Evolutionary conservation across 371 early-diverging fungal genomes (phyloP), one percentile per base, ranked within the genome.

Genomic region (Mortierella sp.): DNA sequence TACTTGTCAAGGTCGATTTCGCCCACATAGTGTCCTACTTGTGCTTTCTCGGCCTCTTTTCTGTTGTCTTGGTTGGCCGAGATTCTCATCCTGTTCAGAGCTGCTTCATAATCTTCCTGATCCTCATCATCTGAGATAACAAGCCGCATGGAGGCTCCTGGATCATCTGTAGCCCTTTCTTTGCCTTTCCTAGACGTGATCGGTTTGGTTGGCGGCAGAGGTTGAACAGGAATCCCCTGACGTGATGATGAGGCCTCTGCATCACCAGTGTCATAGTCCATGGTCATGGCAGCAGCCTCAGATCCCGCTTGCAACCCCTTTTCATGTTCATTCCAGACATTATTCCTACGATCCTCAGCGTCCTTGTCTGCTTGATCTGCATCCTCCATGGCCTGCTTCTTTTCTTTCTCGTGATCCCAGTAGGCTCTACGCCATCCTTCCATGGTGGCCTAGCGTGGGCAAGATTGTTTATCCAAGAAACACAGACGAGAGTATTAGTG

Each of bases 361-460:
- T 58, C 54, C 25, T 57, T 31, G 10, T 66, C 61, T 13, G 57
- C 58, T 1, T 39, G 51, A 12, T 44, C 58, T 10, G 49, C 45
- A 6, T 54, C 54, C 3, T 72, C 58, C 12, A 43, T 46, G 9
- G 54, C 54, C 1, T 29, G 6, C 25, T 41, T 53, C 8, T 57
- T 49, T 10, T 40, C 62, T 25, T 14, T 63, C 6, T 21, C 37
- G 2, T 59, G 34, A 19, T 62, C 57, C 66, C 67, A 72, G 53
- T 66, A 57, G 0, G 62, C 67, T 22, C 66, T 67, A 10, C 66
- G 60, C 72, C 66, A 66, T 17, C 67, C 67, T 16, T 72, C 48
- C 62, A 73, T 67, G 0, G 61, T 48, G 10, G 67, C 34, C 67
- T 67, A 46, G n/a, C n/a, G n/a, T n/a, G n/a, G n/a, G n/a, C n/a